Evolutionary conservation across 2,329 filamentous ascomycete genomes (phyloP).

Genomic region (Fusarium anguioides): DNA sequence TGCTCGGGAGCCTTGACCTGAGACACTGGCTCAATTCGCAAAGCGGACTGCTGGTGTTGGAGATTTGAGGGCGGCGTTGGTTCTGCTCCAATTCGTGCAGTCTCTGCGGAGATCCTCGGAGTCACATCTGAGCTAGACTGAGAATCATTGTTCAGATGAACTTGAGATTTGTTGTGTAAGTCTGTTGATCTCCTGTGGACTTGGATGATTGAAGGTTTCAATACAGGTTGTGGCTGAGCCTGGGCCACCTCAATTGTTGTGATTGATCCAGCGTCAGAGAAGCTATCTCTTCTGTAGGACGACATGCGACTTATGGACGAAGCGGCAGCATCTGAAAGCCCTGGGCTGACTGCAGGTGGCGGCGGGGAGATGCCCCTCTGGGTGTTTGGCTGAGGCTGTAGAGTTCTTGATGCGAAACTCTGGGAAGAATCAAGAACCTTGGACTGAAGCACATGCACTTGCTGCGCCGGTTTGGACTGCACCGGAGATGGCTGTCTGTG

Average conservation of each 20-base stretch:
- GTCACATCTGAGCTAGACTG: conserved; percentile 20
- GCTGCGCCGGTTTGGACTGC: not conserved
- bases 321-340: conserved; percentile 19
- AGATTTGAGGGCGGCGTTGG: not conserved
- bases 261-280: conserved; percentile 43
- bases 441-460: not conserved
- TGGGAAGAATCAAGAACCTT: not conserved
- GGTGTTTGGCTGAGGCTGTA: not conserved
- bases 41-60: conserved; percentile 11
- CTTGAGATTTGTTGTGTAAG: conserved; percentile 25
- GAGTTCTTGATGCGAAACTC: not conserved
- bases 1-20: not conserved
- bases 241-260: conserved; percentile 43
- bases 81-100: not conserved
- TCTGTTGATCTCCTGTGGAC: conserved; percentile 41
- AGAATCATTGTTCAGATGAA: not conserved
- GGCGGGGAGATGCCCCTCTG: not conserved
- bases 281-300: conserved; percentile 33
- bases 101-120: conserved; percentile 19
- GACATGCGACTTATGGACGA: conserved; percentile 30
- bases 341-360: conserved; percentile 29
- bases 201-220: conserved; percentile 42
- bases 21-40: not conserved
- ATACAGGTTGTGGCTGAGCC: conserved; percentile 41
- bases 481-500: not conserved